These are phyloP conservation scores for Fusarium sp. DNA, from an alignment of 2,329 filamentous ascomycete genomes.

Conservation along the genomic window DNA sequence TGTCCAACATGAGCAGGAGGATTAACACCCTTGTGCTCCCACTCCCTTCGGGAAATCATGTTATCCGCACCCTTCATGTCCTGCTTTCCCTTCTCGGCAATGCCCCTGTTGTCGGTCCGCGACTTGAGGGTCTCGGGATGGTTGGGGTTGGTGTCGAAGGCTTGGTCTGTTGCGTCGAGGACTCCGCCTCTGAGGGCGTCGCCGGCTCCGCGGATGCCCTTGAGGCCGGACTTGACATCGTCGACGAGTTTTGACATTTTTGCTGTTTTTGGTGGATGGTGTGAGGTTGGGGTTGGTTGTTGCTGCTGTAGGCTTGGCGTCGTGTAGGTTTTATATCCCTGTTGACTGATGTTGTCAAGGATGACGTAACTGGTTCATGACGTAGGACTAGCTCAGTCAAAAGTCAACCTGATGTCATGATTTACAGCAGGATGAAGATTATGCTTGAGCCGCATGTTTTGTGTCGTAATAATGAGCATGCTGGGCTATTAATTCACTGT, in stretches of 20 bases:
- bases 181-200: constrained; percentile 39
- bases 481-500: not conserved
- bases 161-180: constrained; percentile 40
- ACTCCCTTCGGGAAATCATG: constrained; percentile 39
- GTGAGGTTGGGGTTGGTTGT: not conserved
- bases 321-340: constrained; percentile 1
- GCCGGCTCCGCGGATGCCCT: constrained; percentile 42
- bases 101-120: constrained; percentile 12
- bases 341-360: not conserved
- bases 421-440: not conserved
- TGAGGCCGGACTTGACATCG: constrained; percentile 44
- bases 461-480: too few species aligned
- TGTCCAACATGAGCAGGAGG: constrained; percentile 13
- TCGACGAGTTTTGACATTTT: constrained; percentile 42
- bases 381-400: not conserved
- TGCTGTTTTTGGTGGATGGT: not conserved
- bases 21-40: constrained; percentile 25
- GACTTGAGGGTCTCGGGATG: constrained; percentile 22
- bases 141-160: constrained; percentile 34
- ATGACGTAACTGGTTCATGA: constrained; percentile 8
- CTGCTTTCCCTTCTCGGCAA: constrained; percentile 37
- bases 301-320: not conserved
- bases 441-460: not conserved
- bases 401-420: not conserved
- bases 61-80: constrained; percentile 36